These are phyloP conservation scores for Boletus rufocinnamomeus DNA, from an alignment of 768 basidiomycete genomes.

Conservation along the genomic window DNA sequence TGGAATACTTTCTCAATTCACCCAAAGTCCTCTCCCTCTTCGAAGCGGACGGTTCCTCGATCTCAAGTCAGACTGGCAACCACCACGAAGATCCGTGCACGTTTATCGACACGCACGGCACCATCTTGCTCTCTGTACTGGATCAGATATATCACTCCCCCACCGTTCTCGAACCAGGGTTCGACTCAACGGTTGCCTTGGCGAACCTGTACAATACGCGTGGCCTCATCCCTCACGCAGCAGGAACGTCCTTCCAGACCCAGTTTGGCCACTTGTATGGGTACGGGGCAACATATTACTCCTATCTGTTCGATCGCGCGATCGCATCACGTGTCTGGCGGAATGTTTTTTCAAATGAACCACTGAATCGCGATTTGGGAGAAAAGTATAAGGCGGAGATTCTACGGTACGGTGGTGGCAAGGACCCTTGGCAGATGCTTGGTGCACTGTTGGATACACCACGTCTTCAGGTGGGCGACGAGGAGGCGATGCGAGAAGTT, in stretches of 20 bases:
- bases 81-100: slow-evolving; percentile 76
- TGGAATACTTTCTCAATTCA: slow-evolving; percentile 96
- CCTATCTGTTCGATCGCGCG: slow-evolving; percentile 94
- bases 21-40: slow-evolving; percentile 82
- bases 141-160: slow-evolving; percentile 92
- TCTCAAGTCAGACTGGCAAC: slow-evolving; percentile 53
- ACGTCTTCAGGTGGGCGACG: slow-evolving; percentile 69
- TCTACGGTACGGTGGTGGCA: slow-evolving; percentile 81
- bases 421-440: slow-evolving; percentile 94
- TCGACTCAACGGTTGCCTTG: slow-evolving; percentile 74
- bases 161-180: slow-evolving; percentile 49
- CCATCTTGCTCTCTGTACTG: slow-evolving; percentile 84
- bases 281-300: slow-evolving; percentile 98
- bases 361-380: slow-evolving; percentile 71
- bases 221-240: slow-evolving; percentile 81
- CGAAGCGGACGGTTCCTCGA: slow-evolving; percentile 50
- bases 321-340: slow-evolving; percentile 93
- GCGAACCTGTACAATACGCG: slow-evolving; percentile 62
- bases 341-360: slow-evolving; percentile 67
- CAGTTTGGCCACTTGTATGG: slow-evolving; percentile 96
- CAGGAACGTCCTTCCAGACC: slow-evolving; percentile 89
- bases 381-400: slow-evolving; percentile 81
- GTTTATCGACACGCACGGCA: slow-evolving; percentile 86
- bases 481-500: slow-evolving; percentile 84
- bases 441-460: slow-evolving; percentile 65